Base-by-base conservation (phyloP, 768 basidiomycete species). In the Leccinum boreale region DNA sequence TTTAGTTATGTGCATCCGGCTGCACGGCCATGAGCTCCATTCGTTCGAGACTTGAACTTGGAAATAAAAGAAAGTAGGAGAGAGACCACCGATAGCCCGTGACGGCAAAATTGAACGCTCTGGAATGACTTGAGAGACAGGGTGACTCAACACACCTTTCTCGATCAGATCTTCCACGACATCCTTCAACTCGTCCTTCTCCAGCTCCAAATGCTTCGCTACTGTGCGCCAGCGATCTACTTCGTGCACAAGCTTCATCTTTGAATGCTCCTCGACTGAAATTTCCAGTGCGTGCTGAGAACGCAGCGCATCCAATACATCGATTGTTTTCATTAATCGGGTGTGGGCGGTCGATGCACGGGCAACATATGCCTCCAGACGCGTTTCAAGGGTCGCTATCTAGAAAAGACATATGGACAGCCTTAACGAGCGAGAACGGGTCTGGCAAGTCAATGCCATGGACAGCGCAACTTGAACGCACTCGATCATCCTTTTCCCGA, bases 131-230 rank as follows among this genome's bases (percentile, higher is more conserved):
- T 8, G 39, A 23, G 15, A 26, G 19, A 50, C 19, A 35, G 26
- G 8, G 17, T 28, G 23, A 10, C 33, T 17, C 24, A 19, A 73
- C 81, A 42, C 62, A 86, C 86, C 81, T 82, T 83, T 85, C 67
- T 84, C 76, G n/a, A 84, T 76, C 42, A 87, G 65, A 52, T 77
- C 68, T 50, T 76, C 62, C 1, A 87, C 81, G 6, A 78, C 81
- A 45, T 83, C 81, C 60, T 79, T 75, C 64, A 85, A 63, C 55
- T 84, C 81, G 64, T 85, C 81, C 56, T 70, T 73, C 61, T 86
- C 83, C 2, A 66, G 63, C 66, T 85, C 79, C 5, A 74, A 67
- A 2, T 59, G 60, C 33, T 66, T 70, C 4, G 77, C 70, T 6
- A 70, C 51, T 3, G 63, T 66, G 8, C 64, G 62, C 61, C 76